phyloP scores from a whole-genome alignment of 371 early-diverging fungal genomes.

The Mucor sp. region DNA sequence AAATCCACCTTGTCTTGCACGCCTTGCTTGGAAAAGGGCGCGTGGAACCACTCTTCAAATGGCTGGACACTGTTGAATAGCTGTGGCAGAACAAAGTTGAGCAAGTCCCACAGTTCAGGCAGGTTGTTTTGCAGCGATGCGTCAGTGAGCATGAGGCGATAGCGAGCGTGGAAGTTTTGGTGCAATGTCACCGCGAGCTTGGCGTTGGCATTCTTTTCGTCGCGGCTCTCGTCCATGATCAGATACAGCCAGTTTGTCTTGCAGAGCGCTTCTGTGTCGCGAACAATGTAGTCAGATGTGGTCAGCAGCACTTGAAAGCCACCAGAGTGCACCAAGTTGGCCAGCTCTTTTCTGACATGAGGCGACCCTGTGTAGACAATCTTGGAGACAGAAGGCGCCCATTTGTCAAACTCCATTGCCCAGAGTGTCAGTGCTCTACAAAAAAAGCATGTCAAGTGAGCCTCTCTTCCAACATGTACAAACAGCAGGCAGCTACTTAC shows the following conservation, averaged over 20 bases:
- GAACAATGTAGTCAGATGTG: conserved; percentile 97
- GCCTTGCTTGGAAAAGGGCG: conserved; percentile 87
- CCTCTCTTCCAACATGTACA: too few species aligned
- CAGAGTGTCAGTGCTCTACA: conserved; percentile 89
- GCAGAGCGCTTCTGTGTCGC: conserved; percentile 80
- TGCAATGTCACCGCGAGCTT: conserved; percentile 87
- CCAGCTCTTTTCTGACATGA: conserved; percentile 68
- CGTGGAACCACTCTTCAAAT: conserved; percentile 99
- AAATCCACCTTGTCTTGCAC: conserved; percentile 88
- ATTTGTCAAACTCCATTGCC: conserved; percentile 96
- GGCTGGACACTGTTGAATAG: conserved; percentile 94
- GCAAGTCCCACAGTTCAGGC: conserved; percentile 97
- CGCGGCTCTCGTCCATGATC: conserved; percentile 99
- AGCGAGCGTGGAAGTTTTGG: conserved; percentile 82
- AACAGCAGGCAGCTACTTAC: conserved; percentile 52
- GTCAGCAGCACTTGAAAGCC: conserved; percentile 96
- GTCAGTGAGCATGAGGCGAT: conserved; percentile 98
- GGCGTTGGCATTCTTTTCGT: conserved; percentile 95
- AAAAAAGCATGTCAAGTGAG: conserved; percentile 5
- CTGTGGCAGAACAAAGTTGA: conserved; percentile 97
- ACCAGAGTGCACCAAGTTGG: conserved; percentile 69
- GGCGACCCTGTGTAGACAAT: conserved; percentile 92
- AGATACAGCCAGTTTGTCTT: conserved; percentile 93
- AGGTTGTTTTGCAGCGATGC: conserved; percentile 99
- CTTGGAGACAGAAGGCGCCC: conserved; percentile 92